phyloP scores from a whole-genome alignment of 1,284 basidiomycete genomes.

The Apiotrichum laibachii region DNA sequence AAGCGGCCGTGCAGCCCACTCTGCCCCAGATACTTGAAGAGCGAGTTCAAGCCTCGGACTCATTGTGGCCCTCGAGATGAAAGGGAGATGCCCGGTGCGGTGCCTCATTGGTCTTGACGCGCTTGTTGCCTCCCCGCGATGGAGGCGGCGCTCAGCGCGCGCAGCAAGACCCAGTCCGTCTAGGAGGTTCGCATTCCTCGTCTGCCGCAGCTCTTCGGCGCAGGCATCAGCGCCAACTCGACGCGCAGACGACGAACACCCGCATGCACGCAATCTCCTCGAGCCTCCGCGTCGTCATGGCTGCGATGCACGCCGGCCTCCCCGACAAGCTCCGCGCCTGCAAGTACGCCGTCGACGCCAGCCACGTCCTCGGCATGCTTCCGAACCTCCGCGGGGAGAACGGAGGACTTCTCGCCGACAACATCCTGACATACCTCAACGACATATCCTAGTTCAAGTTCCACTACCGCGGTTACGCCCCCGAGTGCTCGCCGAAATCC shows the following conservation, averaged over 20 bases:
- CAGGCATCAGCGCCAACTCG: constrained; percentile 10
- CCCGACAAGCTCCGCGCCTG: constrained; percentile 19
- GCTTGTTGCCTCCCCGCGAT: constrained; percentile 24
- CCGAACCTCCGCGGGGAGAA: constrained; percentile 35
- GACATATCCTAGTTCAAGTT: too few relatives aligned
- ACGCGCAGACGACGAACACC: too few relatives aligned
- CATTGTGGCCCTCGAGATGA: too few relatives aligned
- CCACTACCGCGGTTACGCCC: too few relatives aligned
- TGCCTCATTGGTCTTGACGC: too few relatives aligned
- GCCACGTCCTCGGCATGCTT: constrained; percentile 24
- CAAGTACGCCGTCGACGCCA: constrained; percentile 33
- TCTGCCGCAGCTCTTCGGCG: constrained; percentile 27
- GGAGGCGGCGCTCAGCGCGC: constrained; percentile 24
- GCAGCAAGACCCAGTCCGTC: constrained; percentile 27
- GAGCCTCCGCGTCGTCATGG: constrained; percentile 29
- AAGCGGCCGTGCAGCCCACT: too few relatives aligned
- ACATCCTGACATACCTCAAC: too few relatives aligned
- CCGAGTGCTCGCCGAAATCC: too few relatives aligned
- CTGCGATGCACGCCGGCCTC: constrained; percentile 29
- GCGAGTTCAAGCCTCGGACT: too few relatives aligned
- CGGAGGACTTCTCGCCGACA: too few relatives aligned
- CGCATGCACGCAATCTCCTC: constrained; percentile 30
- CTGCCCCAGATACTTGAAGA: too few relatives aligned
- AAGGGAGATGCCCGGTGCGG: too few relatives aligned
- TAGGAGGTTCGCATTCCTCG: constrained; percentile 31